Evolutionary conservation across 1,284 basidiomycete genomes (phyloP).

Genomic region (Tausonia pullulans): DNA sequence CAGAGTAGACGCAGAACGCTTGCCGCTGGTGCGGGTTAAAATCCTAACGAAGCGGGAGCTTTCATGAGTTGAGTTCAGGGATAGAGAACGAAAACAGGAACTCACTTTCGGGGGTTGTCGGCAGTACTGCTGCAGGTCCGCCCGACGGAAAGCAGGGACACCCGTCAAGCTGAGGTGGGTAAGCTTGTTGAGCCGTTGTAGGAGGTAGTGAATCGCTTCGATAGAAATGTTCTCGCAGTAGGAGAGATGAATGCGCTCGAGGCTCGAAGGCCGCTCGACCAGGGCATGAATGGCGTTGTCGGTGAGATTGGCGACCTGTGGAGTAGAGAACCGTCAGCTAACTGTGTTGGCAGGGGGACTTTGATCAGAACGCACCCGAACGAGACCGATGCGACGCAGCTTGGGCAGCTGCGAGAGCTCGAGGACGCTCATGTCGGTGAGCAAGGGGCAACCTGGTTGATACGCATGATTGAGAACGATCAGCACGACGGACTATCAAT

Average conservation of each 20-base stretch:
- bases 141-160: slow-evolving; percentile 77
- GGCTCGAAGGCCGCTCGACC: slow-evolving; percentile 51
- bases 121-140: slow-evolving; percentile 82
- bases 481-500: slow-evolving; percentile 7
- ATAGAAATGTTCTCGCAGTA: slow-evolving; percentile 95
- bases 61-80: neutral
- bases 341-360: neutral
- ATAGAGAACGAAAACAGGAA: slow-evolving; percentile 17
- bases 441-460: slow-evolving; percentile 58
- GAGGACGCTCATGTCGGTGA: slow-evolving; percentile 89
- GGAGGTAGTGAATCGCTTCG: slow-evolving; percentile 77
- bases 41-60: slow-evolving; percentile 40
- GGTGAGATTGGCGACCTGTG: slow-evolving; percentile 74
- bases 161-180: slow-evolving; percentile 94
- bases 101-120: slow-evolving; percentile 71
- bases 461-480: neutral
- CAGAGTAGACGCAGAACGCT: slow-evolving; percentile 96
- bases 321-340: slow-evolving; percentile 21
- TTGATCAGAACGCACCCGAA: slow-evolving; percentile 50
- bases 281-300: slow-evolving; percentile 86
- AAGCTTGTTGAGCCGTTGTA: slow-evolving; percentile 74
- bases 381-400: slow-evolving; percentile 86
- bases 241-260: slow-evolving; percentile 92
- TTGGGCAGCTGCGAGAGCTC: slow-evolving; percentile 83
- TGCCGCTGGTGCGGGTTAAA: slow-evolving; percentile 83